Conservation (phyloP, 805 yeast genomes). For the Kockiozyma suomiensis region DNA sequence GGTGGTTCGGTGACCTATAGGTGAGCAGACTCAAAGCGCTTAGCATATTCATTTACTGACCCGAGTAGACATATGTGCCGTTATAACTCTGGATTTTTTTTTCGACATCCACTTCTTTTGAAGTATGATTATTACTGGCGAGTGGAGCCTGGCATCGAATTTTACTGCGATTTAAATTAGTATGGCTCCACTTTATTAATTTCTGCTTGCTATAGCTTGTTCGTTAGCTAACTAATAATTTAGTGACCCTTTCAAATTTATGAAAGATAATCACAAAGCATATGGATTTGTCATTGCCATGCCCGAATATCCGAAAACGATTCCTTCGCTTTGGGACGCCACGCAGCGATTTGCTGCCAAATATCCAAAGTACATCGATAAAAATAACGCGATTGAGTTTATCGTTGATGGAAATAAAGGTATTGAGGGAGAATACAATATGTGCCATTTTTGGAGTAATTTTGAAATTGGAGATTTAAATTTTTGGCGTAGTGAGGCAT, state of each 20-base stretch:
- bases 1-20: slow-evolving; percentile 65
- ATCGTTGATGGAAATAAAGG: slow-evolving; percentile 69
- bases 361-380: slow-evolving; percentile 60
- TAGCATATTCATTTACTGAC: slow-evolving; percentile 38
- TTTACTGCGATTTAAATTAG: slow-evolving; percentile 69
- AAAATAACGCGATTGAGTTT: slow-evolving; percentile 68
- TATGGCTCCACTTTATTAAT: too few species aligned
- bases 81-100: slow-evolving; percentile 87
- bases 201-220: too few species aligned
- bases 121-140: slow-evolving; percentile 94
- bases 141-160: slow-evolving; percentile 82
- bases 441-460: slow-evolving; percentile 83
- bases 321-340: slow-evolving; percentile 74
- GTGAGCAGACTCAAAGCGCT: not conserved
- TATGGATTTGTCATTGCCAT: slow-evolving; percentile 79
- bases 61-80: slow-evolving; percentile 85
- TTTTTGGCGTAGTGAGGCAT: slow-evolving; percentile 59
- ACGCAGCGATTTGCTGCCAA: slow-evolving; percentile 64
- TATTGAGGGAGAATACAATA: slow-evolving; percentile 60
- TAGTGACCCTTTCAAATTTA: slow-evolving; percentile 74
- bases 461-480: slow-evolving; percentile 67
- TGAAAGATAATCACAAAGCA: slow-evolving; percentile 71
- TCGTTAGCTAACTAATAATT: too few species aligned
- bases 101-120: slow-evolving; percentile 69
- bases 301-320: slow-evolving; percentile 69